Evolutionary conservation across 2,329 filamentous ascomycete species (phyloP).

Genomic region (Alternaria ethzedia): DNA sequence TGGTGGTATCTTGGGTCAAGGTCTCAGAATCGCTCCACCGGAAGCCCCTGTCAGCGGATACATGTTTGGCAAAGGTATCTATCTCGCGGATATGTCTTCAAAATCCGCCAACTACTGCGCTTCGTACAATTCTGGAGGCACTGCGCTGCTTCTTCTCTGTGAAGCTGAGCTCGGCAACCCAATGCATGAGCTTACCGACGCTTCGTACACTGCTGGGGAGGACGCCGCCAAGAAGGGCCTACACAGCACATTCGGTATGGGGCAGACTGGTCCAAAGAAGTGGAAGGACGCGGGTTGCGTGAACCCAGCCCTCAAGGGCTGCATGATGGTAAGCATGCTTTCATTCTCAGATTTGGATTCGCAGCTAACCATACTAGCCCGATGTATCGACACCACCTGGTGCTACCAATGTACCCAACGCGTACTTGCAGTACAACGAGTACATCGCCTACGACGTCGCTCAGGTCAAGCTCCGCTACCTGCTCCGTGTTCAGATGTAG

Average conservation of each 20-base stretch:
- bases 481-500: constrained; percentile 63
- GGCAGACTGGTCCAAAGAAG: constrained; percentile 65
- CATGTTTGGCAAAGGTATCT: constrained; percentile 92
- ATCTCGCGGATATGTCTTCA: constrained; percentile 79
- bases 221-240: constrained; percentile 66
- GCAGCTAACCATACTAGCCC: constrained; percentile 27
- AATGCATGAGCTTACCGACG: constrained; percentile 66
- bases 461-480: constrained; percentile 73
- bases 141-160: constrained; percentile 79
- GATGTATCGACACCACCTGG: constrained; percentile 52
- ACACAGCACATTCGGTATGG: constrained; percentile 74
- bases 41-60: constrained; percentile 81
- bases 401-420: constrained; percentile 54
- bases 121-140: constrained; percentile 65
- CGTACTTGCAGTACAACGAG: constrained; percentile 71
- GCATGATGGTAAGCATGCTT: constrained; percentile 67
- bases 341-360: not conserved
- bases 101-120: constrained; percentile 84
- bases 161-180: constrained; percentile 83
- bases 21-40: constrained; percentile 85
- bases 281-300: constrained; percentile 80
- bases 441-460: constrained; percentile 74
- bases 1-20: constrained; percentile 85
- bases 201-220: constrained; percentile 69
- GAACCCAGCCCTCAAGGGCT: constrained; percentile 68